Percentiles rank a stretch among this genome's conserved stretches.
Conservation (phyloP, 129 eudicot genomes). For the Flaveria trinervia region DNA sequence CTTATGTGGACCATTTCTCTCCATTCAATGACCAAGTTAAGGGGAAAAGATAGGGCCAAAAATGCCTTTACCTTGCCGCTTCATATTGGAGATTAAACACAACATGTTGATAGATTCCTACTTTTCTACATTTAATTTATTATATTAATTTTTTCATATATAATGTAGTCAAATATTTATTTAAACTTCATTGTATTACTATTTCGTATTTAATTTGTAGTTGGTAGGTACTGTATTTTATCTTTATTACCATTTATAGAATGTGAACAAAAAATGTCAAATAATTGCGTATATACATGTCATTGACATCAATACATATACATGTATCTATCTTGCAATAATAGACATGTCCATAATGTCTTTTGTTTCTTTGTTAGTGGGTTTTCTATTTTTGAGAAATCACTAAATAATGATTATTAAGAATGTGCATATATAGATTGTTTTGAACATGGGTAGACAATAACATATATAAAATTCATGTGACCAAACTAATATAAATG, state of each 20-base stretch:
- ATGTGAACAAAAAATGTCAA: background rate
- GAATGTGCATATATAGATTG: constrained; percentile 7
- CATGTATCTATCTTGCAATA: background rate
- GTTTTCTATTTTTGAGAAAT: constrained; percentile 17
- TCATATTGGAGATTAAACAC: constrained; percentile 30
- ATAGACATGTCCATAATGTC: constrained; percentile 26
- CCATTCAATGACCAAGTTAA: constrained; percentile 26
- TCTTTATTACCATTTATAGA: constrained; percentile 1
- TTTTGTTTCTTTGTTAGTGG: constrained; percentile 23
- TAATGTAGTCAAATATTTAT: background rate
- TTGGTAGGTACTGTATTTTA: background rate
- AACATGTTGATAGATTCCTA: constrained; percentile 35
- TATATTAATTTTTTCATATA: background rate
- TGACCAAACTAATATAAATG: constrained; percentile 23
- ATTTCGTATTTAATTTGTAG: constrained; percentile 11
- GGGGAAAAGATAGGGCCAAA: constrained; percentile 36
- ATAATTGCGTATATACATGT: constrained; percentile 9
- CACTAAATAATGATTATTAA: constrained; percentile 31
- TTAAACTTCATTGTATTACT: background rate
- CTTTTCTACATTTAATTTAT: background rate
- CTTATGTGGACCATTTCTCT: constrained; percentile 29
- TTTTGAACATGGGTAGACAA: constrained; percentile 34
- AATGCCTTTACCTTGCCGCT: constrained; percentile 33
- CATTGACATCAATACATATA: constrained; percentile 3
- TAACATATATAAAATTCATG: constrained; percentile 14